Conservation (phyloP, 2,329 filamentous ascomycete species). For the Aspergillus awamori region DNA sequence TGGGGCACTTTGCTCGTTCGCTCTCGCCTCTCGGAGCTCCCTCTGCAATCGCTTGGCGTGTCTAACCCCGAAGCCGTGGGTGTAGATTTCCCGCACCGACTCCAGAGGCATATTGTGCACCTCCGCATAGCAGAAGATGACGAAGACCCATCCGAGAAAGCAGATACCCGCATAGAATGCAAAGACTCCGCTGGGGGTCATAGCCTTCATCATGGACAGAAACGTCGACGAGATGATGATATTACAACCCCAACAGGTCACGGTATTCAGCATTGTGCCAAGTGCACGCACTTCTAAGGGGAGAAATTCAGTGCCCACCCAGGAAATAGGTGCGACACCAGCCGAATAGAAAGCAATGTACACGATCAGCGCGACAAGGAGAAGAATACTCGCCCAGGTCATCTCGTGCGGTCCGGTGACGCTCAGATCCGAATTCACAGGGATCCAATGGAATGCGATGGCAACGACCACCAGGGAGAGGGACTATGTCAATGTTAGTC, state of each 20-base stretch:
- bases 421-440: conserved; percentile 45
- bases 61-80: conserved; percentile 52
- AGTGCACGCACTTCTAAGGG: conserved; percentile 53
- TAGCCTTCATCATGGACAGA: conserved; percentile 49
- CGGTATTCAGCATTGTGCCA: conserved; percentile 50
- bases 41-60: conserved; percentile 46
- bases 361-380: conserved; percentile 49
- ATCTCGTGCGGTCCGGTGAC: conserved; percentile 40
- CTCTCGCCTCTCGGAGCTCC: conserved; percentile 24
- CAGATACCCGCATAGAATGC: conserved; percentile 57
- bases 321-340: conserved; percentile 47
- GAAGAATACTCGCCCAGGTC: conserved; percentile 39
- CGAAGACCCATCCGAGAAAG: conserved; percentile 40
- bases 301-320: conserved; percentile 53
- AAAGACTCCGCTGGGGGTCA: conserved; percentile 54
- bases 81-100: conserved; percentile 56
- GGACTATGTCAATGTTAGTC: not conserved
- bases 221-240: conserved; percentile 20
- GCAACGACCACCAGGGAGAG: conserved; percentile 45
- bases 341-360: conserved; percentile 50
- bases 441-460: conserved; percentile 52
- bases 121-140: conserved; percentile 56
- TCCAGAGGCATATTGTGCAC: conserved; percentile 60
- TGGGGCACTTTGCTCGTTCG: not conserved
- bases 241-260: conserved; percentile 29